phyloP scores from a whole-genome alignment of 306 rosid genomes.

The Heteromeles arbutifolia region DNA sequence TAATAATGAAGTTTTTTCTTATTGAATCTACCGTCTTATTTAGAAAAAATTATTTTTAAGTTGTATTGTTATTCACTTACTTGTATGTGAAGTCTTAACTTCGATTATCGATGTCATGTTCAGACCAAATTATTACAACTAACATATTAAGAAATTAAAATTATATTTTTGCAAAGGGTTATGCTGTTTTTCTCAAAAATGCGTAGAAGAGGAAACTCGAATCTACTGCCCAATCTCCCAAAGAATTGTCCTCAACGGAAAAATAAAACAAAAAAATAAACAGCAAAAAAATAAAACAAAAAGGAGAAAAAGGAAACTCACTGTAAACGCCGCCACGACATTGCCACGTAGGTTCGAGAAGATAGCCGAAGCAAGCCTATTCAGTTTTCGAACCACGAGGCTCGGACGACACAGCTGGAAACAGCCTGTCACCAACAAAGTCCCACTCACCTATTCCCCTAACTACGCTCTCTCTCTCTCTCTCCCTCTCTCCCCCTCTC shows the following conservation, averaged over 20 bases:
- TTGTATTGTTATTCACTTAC: too few species aligned
- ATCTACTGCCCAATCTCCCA: background rate
- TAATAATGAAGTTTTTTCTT: too few species aligned
- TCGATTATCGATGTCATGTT: too few species aligned
- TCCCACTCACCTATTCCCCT: slow-evolving; percentile 91
- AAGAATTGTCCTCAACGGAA: background rate
- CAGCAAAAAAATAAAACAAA: background rate
- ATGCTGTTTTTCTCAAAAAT: too few species aligned
- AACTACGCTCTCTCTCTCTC: slow-evolving; percentile 32
- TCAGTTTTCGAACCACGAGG: slow-evolving; percentile 45
- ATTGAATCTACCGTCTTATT: too few species aligned
- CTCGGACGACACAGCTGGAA: slow-evolving; percentile 86
- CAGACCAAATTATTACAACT: too few species aligned
- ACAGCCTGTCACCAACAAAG: slow-evolving; percentile 99
- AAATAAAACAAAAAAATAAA: background rate
- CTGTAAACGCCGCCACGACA: slow-evolving; percentile 60
- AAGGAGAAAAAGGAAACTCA: background rate
- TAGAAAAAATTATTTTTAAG: too few species aligned
- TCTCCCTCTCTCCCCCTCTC: background rate
- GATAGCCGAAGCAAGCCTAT: slow-evolving; percentile 29
- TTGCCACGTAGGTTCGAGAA: slow-evolving; percentile 54
- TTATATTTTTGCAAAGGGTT: too few species aligned
- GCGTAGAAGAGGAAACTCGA: background rate
- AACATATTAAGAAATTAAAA: too few species aligned
- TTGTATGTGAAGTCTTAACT: too few species aligned